Conservation (phyloP, 108 stramenopile genomes). For the Poteriospumella lacustris region DNA sequence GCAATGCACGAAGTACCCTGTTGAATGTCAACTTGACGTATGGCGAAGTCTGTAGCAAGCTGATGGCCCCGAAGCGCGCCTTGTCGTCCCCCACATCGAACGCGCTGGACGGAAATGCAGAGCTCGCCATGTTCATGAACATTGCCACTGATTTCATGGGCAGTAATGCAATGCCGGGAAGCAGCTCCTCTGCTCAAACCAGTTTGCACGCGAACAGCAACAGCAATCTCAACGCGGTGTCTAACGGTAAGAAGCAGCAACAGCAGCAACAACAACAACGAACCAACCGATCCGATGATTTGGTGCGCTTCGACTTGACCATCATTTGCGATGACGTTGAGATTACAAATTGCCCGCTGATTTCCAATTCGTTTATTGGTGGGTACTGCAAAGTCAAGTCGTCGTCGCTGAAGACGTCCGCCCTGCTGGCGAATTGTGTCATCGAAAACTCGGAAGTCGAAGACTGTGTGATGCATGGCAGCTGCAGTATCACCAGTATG, state of each 20-base stretch:
- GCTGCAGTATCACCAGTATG: neutral
- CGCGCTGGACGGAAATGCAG: neutral
- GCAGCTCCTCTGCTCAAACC: no score
- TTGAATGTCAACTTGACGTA: neutral
- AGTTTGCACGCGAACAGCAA: no score
- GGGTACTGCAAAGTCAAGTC: neutral
- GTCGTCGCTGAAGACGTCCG: constrained; percentile 1
- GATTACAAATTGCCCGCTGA: constrained; percentile 24
- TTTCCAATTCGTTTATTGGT: constrained; percentile 27
- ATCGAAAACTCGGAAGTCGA: neutral
- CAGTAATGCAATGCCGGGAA: no score
- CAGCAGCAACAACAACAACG: neutral
- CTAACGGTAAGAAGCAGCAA: neutral
- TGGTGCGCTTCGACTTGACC: neutral
- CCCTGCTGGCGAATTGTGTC: neutral
- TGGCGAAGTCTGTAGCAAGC: neutral
- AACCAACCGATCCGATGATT: neutral
- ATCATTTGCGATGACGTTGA: constrained; percentile 2
- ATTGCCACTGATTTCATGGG: no score
- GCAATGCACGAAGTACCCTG: neutral
- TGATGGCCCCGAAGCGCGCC: no score
- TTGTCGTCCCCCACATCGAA: no score
- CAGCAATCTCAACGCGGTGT: no score
- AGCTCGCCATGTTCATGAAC: neutral
- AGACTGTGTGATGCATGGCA: neutral